A percentile compares a stretch with the other conserved stretches of the same genome.
These are phyloP conservation scores for Rhynchosporium secalis DNA, from an alignment of 2,329 filamentous ascomycete genomes.

Conservation along the genomic window DNA sequence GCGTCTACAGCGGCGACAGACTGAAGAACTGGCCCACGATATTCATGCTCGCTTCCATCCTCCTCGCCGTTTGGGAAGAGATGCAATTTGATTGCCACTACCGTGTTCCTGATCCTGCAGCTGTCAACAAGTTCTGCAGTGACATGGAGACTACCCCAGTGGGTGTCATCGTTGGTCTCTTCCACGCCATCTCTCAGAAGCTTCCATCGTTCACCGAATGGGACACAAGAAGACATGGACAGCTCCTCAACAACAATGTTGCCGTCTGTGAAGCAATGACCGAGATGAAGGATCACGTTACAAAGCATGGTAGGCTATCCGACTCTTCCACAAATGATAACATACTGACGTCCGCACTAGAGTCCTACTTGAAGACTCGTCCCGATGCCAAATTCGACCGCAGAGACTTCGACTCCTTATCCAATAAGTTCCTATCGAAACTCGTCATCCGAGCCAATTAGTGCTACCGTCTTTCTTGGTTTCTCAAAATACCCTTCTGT, in stretches of 20 bases:
- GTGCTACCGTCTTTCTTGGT: constrained; percentile 19
- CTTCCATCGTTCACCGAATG: constrained; percentile 89
- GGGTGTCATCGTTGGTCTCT: constrained; percentile 92
- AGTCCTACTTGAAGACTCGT: constrained; percentile 81
- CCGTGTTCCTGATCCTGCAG: constrained; percentile 78
- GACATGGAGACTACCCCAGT: constrained; percentile 98
- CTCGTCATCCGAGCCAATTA: constrained; percentile 94
- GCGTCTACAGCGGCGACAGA: constrained; percentile 94
- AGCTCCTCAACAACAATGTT: constrained; percentile 84
- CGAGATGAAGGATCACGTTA: constrained; percentile 88
- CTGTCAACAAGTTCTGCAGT: constrained; percentile 90
- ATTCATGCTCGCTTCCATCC: constrained; percentile 92
- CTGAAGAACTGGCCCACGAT: constrained; percentile 99
- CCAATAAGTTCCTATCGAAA: constrained; percentile 96
- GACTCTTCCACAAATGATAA: constrained; percentile 18
- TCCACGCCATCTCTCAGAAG: constrained; percentile 98
- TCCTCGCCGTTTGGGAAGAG: constrained; percentile 94
- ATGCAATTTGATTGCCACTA: constrained; percentile 99
- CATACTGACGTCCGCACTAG: constrained; percentile 56
- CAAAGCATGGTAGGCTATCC: constrained; percentile 77
- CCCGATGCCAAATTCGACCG: constrained; percentile 79
- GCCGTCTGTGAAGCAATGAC: constrained; percentile 96
- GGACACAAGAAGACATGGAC: constrained; percentile 89
- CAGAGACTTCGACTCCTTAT: constrained; percentile 89
- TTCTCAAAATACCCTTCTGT: constrained; percentile 33